Conservation (phyloP, 345 rosid species). For the Conringia planisiliqua region DNA sequence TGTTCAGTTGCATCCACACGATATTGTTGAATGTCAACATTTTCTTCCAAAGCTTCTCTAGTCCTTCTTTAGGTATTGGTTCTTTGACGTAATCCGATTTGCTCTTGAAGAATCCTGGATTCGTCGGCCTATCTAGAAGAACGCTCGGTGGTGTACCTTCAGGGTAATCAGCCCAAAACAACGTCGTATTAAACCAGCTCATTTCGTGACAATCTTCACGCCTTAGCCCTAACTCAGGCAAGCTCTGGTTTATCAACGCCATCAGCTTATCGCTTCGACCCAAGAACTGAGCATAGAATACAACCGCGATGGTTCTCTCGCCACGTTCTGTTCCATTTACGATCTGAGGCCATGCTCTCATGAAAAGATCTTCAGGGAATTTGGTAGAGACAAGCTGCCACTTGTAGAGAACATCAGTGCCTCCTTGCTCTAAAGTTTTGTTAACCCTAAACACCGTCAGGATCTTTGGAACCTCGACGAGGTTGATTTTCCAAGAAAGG, state of each 20-base stretch:
- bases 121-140: slow-evolving; percentile 33
- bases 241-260: slow-evolving; percentile 8
- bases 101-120: slow-evolving; percentile 29
- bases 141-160: slow-evolving; percentile 22
- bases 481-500: slow-evolving; percentile 45
- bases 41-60: slow-evolving; percentile 40
- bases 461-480: slow-evolving; percentile 46
- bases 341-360: slow-evolving; percentile 30
- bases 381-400: slow-evolving; percentile 40
- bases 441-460: slow-evolving; percentile 38
- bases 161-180: slow-evolving; percentile 35
- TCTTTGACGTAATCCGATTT: slow-evolving; percentile 62
- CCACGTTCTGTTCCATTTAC: slow-evolving; percentile 11
- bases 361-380: slow-evolving; percentile 30
- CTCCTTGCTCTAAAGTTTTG: slow-evolving; percentile 32
- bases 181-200: slow-evolving; percentile 39
- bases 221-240: slow-evolving; percentile 40
- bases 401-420: slow-evolving; percentile 24
- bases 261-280: slow-evolving; percentile 32
- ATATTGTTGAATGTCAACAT: slow-evolving; percentile 21
- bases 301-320: slow-evolving; percentile 31
- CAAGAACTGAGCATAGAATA: slow-evolving; percentile 37
- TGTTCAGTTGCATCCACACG: slow-evolving; percentile 46
- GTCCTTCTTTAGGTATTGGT: slow-evolving; percentile 33
- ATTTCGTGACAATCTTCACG: slow-evolving; percentile 39